These are phyloP conservation scores for Scutellaria galericulata DNA, from an alignment of 257 asterid species.

Conservation along the genomic window DNA sequence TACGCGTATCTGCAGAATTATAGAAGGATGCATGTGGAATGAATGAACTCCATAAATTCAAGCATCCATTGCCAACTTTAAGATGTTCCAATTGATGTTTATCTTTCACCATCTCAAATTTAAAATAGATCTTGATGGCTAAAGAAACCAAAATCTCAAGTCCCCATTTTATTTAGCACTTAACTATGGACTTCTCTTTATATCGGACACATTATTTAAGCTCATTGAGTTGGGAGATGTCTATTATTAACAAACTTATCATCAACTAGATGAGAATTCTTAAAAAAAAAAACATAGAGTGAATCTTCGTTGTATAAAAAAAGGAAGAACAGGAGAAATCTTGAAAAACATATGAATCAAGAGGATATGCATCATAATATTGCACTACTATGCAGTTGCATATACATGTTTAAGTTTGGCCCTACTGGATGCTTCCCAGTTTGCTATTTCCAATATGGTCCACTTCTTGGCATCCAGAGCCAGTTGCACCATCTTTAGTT, in stretches of 20 bases:
- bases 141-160: conserved; percentile 3
- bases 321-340: not conserved
- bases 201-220: not conserved
- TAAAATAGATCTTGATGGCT: not conserved
- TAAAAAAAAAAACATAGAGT: too few relatives aligned
- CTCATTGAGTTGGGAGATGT: not conserved
- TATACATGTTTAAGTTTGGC: too few relatives aligned
- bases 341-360: not conserved
- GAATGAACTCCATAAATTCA: not conserved
- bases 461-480: not conserved
- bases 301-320: too few relatives aligned
- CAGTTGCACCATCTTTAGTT: not conserved
- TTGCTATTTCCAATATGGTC: not conserved
- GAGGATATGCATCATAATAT: conserved; percentile 13
- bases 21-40: not conserved
- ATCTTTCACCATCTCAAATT: conserved; percentile 10
- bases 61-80: conserved; percentile 13
- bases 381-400: conserved; percentile 1
- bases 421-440: not conserved
- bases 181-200: not conserved
- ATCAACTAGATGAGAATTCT: too few relatives aligned
- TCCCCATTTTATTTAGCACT: not conserved
- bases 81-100: not conserved
- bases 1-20: not conserved
- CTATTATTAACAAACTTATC: not conserved